Percentiles rank a stretch among this genome's conserved stretches.
phyloP scores from a whole-genome alignment of 2,329 filamentous ascomycete genomes.

The Catunica adiposa region DNA sequence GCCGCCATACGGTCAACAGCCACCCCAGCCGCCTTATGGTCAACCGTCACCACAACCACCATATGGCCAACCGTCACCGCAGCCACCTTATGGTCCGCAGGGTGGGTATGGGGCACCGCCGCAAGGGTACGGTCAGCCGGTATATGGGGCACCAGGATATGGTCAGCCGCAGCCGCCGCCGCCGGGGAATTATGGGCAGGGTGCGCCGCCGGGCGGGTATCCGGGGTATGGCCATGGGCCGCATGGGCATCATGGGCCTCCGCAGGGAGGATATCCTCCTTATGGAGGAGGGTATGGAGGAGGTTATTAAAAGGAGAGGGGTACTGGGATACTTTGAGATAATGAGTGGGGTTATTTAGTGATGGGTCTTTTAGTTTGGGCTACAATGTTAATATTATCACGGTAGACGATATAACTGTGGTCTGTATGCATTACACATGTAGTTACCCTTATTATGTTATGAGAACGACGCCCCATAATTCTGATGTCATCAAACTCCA shows the following conservation, averaged over 20 bases:
- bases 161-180: no score
- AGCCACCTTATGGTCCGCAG: slow-evolving; percentile 1
- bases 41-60: slow-evolving; percentile 2
- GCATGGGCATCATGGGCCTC: neutral
- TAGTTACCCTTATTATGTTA: no score
- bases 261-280: neutral
- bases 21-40: neutral
- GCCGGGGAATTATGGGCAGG: no score
- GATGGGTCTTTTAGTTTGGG: no score
- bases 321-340: no score
- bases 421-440: no score
- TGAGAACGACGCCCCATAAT: neutral
- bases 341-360: no score
- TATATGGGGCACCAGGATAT: no score
- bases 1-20: neutral
- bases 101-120: neutral
- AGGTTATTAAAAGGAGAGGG: neutral
- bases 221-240: neutral
- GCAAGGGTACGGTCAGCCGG: neutral
- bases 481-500: neutral
- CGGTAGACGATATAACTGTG: no score
- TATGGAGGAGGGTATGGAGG: neutral
- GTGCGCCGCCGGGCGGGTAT: neutral
- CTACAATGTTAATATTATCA: no score
- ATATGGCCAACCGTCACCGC: neutral